Percentiles rank a stretch among this genome's conserved stretches.
Conservation (phyloP, 2,329 filamentous ascomycete species). For the Ophiostoma sp. region DNA sequence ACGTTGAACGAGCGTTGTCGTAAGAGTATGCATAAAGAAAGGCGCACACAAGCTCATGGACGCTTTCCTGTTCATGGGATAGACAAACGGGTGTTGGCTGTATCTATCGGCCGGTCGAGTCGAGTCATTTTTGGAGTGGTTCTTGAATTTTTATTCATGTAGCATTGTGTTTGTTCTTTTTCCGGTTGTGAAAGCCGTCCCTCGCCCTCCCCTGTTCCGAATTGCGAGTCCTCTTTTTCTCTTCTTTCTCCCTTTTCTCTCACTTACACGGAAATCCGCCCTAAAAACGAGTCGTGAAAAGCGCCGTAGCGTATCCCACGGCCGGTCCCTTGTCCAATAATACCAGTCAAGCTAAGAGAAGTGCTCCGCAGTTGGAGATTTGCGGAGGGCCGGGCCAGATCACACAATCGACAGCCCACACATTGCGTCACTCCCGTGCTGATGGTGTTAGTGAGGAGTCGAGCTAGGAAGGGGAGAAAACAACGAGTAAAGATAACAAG, state of each 20-base stretch:
- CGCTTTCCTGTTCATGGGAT: not conserved
- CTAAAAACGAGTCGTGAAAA: not conserved
- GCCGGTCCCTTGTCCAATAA: not conserved
- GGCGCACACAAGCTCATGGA: not conserved
- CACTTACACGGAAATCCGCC: not conserved
- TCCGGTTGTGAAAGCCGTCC: not conserved
- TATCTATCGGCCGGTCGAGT: not conserved
- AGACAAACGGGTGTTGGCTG: not conserved
- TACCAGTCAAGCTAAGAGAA: no score
- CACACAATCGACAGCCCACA: conserved; percentile 19
- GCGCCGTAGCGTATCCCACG: not conserved
- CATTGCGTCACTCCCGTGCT: conserved; percentile 17
- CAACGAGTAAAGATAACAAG: not conserved
- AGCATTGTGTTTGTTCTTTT: not conserved
- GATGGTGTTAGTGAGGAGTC: conserved; percentile 17
- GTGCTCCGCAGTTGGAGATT: conserved; percentile 1
- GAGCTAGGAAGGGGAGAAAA: not conserved
- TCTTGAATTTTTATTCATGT: not conserved
- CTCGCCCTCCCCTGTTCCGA: not conserved
- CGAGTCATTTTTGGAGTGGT: not conserved
- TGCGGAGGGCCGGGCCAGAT: conserved; percentile 1
- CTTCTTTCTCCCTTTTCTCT: not conserved
- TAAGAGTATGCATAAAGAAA: not conserved
- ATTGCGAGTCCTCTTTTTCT: not conserved
- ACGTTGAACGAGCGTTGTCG: not conserved